Base-by-base conservation (phyloP, 2,329 filamentous ascomycete species). In the Herpotrichia juniperi region DNA sequence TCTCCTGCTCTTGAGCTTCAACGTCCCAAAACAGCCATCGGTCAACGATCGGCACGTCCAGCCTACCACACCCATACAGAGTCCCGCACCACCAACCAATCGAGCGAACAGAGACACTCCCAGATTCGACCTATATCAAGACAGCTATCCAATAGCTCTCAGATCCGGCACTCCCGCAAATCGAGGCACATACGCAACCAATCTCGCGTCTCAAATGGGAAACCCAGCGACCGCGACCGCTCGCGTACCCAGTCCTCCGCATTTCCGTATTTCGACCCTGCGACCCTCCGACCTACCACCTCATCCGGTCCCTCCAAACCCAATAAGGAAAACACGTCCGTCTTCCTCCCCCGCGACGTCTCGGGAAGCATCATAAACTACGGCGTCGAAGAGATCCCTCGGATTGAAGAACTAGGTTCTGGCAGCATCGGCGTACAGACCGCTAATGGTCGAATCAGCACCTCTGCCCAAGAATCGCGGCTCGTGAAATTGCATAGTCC, bases 181-280 rank as follows among this genome's bases (percentile, higher is more conserved):
- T 61, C 32, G 12, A 63, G 61, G 28, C 61, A 67, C 48, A 63
- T 61, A 2, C 59, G 54, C 48, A 48, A 59, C 5, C 62, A 61
- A 28, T 67, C 63, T 17, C 59, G 57, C 3, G 53, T 57, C 1
- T 64, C 64, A 24, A 28, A 48, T 14, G 37, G 34, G 28, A 65
- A 64, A 31, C 59, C 59, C 34, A 57, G 57, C 31, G 43, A 45
- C 1, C 56, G 59, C 28, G 53, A 53, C 9, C 62, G 53, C 35
- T 66, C 64, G 1, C 65, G 62, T 50, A 54, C 61, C 3, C 67
- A 72, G 48, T 69, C 63, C 11, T 64, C 64, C 11, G 63, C 66
- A 11, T 69, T 64, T 48, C 67, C 67, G 3, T 58, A 54, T 55
- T 65, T 68, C 46, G 64, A 65, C 32, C 21, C 61, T n/a, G 35